A percentile compares a stretch with the other conserved stretches of the same genome.
Evolutionary conservation across 768 basidiomycete genomes (phyloP).

Genomic region (Amanita fuliginea): DNA sequence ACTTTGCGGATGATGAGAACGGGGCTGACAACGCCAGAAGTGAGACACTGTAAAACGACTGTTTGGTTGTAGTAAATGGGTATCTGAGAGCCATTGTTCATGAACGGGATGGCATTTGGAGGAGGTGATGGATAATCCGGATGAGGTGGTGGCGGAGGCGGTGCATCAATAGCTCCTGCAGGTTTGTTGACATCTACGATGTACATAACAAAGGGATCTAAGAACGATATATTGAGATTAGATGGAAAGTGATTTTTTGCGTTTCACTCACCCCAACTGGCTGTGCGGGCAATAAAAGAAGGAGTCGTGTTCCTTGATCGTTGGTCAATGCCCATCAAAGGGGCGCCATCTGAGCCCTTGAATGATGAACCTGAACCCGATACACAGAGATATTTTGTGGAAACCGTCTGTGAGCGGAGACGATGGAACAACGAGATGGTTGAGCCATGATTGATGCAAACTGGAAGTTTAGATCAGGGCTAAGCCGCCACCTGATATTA

Average conservation of each 20-base stretch:
- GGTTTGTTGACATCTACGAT: constrained; percentile 91
- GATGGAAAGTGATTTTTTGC: constrained; percentile 2
- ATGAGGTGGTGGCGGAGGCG: constrained; percentile 73
- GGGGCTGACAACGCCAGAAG: constrained; percentile 89
- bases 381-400: constrained; percentile 92
- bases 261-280: constrained; percentile 67
- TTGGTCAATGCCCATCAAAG: constrained; percentile 72
- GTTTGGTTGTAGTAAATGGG: constrained; percentile 97
- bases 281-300: constrained; percentile 83
- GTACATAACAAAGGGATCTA: constrained; percentile 94
- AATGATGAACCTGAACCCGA: constrained; percentile 89
- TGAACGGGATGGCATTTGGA: constrained; percentile 81
- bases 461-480: constrained; percentile 27
- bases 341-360: constrained; percentile 86
- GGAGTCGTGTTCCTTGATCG: constrained; percentile 63
- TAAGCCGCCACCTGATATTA: constrained; percentile 12
- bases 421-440: constrained; percentile 94
- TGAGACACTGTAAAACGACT: constrained; percentile 87
- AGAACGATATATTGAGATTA: constrained; percentile 3
- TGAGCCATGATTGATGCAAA: constrained; percentile 92
- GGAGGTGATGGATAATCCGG: constrained; percentile 89
- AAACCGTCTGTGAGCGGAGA: constrained; percentile 90
- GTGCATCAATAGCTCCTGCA: constrained; percentile 62
- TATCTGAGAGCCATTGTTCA: constrained; percentile 74
- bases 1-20: constrained; percentile 91